Percentiles rank a stretch among this genome's conserved stretches.
Conservation (phyloP, 768 basidiomycete genomes). For the Clitopilus passeckerianus region DNA sequence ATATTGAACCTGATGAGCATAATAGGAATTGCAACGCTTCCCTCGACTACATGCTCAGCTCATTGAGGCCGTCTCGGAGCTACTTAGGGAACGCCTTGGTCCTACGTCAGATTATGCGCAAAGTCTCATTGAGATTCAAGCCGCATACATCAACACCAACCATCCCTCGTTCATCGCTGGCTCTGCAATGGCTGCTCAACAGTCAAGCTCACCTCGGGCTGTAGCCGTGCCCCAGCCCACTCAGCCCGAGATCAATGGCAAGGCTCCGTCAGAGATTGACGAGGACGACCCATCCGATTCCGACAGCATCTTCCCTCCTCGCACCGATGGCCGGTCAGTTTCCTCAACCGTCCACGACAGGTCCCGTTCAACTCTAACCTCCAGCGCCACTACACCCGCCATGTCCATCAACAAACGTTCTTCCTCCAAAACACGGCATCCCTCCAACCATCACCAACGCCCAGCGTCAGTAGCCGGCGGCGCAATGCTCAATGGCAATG, state of each 20-base stretch:
- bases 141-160: constrained; percentile 99
- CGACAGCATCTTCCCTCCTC: constrained; percentile 48
- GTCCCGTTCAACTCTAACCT: constrained; percentile 40
- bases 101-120: constrained; percentile 97
- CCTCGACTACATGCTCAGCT: constrained; percentile 89
- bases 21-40: constrained; percentile 94
- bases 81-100: constrained; percentile 90
- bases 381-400: constrained; percentile 25
- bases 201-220: constrained; percentile 37
- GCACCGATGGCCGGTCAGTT: constrained; percentile 57
- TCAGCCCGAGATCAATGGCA: constrained; percentile 60
- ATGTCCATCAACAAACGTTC: constrained; percentile 24
- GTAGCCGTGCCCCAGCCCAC: constrained; percentile 41
- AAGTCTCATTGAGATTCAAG: constrained; percentile 94
- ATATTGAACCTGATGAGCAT: not conserved
- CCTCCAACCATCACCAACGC: constrained; percentile 2
- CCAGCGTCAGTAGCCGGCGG: constrained; percentile 29
- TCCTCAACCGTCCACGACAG: constrained; percentile 79
- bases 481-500: constrained; percentile 18
- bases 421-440: constrained; percentile 26
- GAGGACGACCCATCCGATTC: constrained; percentile 64
- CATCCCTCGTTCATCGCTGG: constrained; percentile 92
- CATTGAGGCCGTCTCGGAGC: constrained; percentile 95
- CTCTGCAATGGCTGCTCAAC: constrained; percentile 58
- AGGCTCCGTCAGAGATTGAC: constrained; percentile 34